Evolutionary conservation across 805 yeast genomes (phyloP).

Genomic region (Saccharomycopsis sp.): DNA sequence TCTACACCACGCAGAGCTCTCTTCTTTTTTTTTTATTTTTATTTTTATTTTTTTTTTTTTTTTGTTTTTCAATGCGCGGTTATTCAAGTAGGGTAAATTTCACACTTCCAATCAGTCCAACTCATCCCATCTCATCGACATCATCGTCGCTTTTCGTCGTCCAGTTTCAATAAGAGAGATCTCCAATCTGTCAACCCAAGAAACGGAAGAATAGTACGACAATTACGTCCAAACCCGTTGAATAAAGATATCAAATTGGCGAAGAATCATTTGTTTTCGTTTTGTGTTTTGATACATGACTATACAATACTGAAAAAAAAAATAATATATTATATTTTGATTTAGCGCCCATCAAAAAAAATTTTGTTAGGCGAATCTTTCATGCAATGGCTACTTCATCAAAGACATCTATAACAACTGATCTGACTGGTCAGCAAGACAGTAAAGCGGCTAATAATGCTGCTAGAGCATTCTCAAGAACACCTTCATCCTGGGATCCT

Average conservation of each 20-base stretch:
- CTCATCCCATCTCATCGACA: constrained; percentile 4
- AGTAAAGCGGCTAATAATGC: constrained; percentile 2
- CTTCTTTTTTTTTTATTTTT: not conserved
- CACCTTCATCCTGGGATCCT: constrained; percentile 58
- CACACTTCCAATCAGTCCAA: not conserved
- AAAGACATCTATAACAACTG: not conserved
- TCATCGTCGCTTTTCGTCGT: no score
- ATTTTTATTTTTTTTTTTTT: not conserved
- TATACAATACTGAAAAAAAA: no score
- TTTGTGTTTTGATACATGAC: no score
- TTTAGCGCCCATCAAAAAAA: constrained; percentile 25
- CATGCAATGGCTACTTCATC: not conserved
- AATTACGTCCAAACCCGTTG: no score
- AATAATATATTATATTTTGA: no score
- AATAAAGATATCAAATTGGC: no score
- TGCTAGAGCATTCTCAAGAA: constrained; percentile 12
- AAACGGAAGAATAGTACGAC: no score
- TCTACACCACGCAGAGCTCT: constrained; percentile 5
- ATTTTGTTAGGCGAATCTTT: not conserved
- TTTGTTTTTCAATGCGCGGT: no score
- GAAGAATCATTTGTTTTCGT: no score
- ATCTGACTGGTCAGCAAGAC: not conserved
- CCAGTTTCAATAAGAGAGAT: no score
- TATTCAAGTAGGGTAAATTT: no score
- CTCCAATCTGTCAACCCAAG: no score